Evolutionary conservation across 495 filamentous ascomycete species (phyloP).

Genomic region (Lasiosphaeria ovina): DNA sequence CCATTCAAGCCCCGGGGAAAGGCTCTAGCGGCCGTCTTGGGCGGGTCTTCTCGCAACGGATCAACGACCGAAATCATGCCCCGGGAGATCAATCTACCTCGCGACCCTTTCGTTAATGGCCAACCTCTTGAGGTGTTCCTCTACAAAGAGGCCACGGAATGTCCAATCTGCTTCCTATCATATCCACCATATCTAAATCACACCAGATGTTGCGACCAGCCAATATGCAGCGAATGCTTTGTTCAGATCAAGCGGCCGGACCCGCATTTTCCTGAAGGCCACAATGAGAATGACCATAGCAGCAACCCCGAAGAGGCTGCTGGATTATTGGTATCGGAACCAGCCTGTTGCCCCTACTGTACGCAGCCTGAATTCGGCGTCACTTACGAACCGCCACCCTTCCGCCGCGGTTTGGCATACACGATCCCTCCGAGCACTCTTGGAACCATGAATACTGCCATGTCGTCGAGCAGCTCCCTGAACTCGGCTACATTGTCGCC

Average conservation of each 20-base stretch:
- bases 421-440: conserved; percentile 42
- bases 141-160: conserved; percentile 88
- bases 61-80: conserved; percentile 67
- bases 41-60: conserved; percentile 62
- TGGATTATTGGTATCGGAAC: conserved; percentile 77
- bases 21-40: conserved; percentile 76
- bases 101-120: conserved; percentile 87
- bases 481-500: conserved; percentile 46
- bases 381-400: conserved; percentile 84
- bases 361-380: conserved; percentile 92
- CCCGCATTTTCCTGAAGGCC: conserved; percentile 90
- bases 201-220: conserved; percentile 92
- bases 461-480: conserved; percentile 58
- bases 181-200: conserved; percentile 96
- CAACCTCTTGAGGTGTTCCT: conserved; percentile 87
- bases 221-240: conserved; percentile 98
- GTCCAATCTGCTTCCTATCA: conserved; percentile 93
- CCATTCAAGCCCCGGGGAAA: conserved; percentile 67
- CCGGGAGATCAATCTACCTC: conserved; percentile 74
- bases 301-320: conserved; percentile 52
- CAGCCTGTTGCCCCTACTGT: conserved; percentile 94
- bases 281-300: conserved; percentile 49
- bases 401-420: conserved; percentile 80
- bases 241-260: conserved; percentile 98
- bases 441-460: conserved; percentile 60